A percentile compares a stretch with the other conserved stretches of the same genome.
Conservation (phyloP, 441 rosid species). For the Populus hybrid region DNA sequence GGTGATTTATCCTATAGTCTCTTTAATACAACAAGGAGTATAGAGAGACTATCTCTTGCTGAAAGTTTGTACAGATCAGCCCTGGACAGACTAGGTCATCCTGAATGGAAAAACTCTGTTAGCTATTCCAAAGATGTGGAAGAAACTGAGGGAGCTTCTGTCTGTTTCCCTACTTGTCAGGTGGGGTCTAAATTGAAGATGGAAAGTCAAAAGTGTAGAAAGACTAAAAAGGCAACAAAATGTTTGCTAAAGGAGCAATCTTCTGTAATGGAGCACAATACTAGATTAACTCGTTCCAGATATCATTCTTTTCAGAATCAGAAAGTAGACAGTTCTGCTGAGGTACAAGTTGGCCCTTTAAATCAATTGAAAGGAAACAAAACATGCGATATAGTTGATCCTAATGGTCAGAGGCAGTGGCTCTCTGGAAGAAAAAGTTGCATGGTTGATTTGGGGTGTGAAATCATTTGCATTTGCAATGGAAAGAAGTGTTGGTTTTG, state of each 20-base stretch:
- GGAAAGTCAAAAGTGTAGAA: constrained; percentile 48
- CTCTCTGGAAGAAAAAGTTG: constrained; percentile 29
- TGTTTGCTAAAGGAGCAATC: constrained; percentile 38
- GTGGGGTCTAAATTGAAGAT: constrained; percentile 26
- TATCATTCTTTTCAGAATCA: constrained; percentile 50
- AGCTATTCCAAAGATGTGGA: constrained; percentile 31
- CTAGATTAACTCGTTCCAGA: constrained; percentile 80
- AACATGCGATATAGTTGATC: constrained; percentile 22
- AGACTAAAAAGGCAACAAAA: constrained; percentile 37
- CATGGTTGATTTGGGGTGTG: constrained; percentile 23
- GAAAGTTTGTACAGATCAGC: constrained; percentile 59
- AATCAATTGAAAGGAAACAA: constrained; percentile 26
- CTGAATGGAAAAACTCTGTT: constrained; percentile 55
- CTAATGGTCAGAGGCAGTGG: constrained; percentile 25
- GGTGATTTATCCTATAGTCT: constrained; percentile 60
- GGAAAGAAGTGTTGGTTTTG: constrained; percentile 59
- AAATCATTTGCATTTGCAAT: constrained; percentile 54
- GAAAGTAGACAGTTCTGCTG: constrained; percentile 25
- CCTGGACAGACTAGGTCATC: constrained; percentile 53
- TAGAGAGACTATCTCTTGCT: constrained; percentile 46
- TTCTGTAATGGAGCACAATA: constrained; percentile 34
- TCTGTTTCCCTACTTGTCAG: constrained; percentile 11
- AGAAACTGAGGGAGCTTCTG: constrained; percentile 18
- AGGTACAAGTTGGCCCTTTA: constrained; percentile 27
- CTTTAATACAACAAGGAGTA: constrained; percentile 25